Conservation (phyloP, 169 alveolate genomes). For the Plasmodium falciparum region DNA sequence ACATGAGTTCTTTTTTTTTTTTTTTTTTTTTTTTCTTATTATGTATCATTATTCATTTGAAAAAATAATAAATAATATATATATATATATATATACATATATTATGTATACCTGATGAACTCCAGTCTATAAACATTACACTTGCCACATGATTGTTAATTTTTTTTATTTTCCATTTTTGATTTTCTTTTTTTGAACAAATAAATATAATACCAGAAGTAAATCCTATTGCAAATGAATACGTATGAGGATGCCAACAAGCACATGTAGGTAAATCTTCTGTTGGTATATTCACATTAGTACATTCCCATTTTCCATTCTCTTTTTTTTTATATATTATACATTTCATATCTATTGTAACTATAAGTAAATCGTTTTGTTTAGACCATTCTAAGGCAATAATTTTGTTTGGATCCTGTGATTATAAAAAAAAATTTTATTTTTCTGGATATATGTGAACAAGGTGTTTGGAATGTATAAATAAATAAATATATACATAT, state of each 20-base stretch:
- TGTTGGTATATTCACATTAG: slow-evolving; percentile 43
- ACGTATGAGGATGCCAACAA: slow-evolving; percentile 71
- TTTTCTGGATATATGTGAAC: no score
- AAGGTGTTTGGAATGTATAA: no score
- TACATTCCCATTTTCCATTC: slow-evolving; percentile 30
- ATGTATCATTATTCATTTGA: not conserved
- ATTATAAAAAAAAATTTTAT: not conserved
- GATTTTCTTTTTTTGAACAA: slow-evolving; percentile 50
- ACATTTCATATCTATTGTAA: slow-evolving; percentile 71
- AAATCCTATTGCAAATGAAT: slow-evolving; percentile 62
- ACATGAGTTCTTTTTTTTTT: no score
- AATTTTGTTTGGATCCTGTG: slow-evolving; percentile 44
- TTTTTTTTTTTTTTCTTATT: no score
- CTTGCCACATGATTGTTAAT: slow-evolving; percentile 51
- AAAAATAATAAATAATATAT: not conserved
- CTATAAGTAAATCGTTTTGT: slow-evolving; percentile 51
- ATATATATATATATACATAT: not conserved
- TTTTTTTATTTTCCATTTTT: slow-evolving; percentile 52
- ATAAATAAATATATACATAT: not conserved
- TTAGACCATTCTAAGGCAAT: slow-evolving; percentile 62
- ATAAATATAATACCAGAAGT: slow-evolving; percentile 62
- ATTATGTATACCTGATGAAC: slow-evolving; percentile 40
- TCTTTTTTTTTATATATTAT: slow-evolving; percentile 39
- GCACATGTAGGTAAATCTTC: slow-evolving; percentile 71
- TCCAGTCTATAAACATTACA: slow-evolving; percentile 41